Evolutionary conservation across 169 alveolate genomes (phyloP), one percentile per base, ranked within the genome.

Genomic region (Plasmodium vinckei): DNA sequence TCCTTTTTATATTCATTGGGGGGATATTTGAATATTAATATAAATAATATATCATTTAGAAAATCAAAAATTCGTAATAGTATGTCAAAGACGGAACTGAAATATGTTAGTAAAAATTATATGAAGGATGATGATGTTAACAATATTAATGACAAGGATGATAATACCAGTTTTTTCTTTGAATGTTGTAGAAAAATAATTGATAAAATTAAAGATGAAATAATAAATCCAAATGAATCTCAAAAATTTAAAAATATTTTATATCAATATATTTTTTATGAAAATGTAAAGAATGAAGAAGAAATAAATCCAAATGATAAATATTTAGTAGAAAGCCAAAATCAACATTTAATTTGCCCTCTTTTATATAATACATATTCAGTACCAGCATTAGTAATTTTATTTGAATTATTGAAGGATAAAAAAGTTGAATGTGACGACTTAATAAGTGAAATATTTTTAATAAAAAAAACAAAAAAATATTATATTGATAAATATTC

Each of bases 1-100:
- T 68, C 91, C 0, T 86, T 86, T 86, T 27, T 86, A 46, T 86
- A 86, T 56, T 56, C 75, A 27, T n/a, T 86, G 53, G 82, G 75
- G 1, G 91, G 91, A 0, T 86, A 86, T 53, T 27, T 86, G 51
- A 57, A 70, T 51, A 57, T 86, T 57, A 86, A 65, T 25, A 67
- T 82, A 56, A 19, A 46, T 10, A 17, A 82, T 65, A 86, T 86
- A 86, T 21, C 87, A 0, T 86, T 70, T 86, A 86, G 91, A 47
- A 86, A 86, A 63, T 86, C 91, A 17, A 86, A 86, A 59, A 15
- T 49, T 23, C 69, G 69, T 19, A 72, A 73, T 17, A 69, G 68
- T 19, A 65, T n/a, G 2, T 15, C 72, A 5, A 86, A 73, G 53
- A 60, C 19, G 27, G 82, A 82, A 23, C 17, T 67, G 21, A 82